Base-by-base conservation (phyloP, 768 basidiomycete genomes). In the Filobasidium floriforme region DNA sequence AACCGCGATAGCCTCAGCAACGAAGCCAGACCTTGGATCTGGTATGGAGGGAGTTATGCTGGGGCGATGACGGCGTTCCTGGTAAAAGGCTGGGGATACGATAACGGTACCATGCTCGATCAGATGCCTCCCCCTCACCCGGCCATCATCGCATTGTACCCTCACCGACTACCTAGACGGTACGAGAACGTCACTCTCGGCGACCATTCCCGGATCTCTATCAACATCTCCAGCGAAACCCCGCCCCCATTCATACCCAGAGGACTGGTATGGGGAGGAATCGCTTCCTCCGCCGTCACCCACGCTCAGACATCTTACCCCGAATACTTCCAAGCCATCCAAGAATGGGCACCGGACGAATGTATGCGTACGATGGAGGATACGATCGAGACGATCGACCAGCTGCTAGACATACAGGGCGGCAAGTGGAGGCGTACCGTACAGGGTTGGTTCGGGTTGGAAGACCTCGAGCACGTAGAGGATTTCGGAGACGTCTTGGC, bases 41-140 rank as follows among this genome's bases (percentile, higher is more conserved):
- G 94, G 76, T 94, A 94, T 72, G 94, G 94, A 15, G 92, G 90
- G 9, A 92, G 89, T 0, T 94, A 94, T 71, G 92, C 92, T 11
- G 93, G 93, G 67, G 93, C 92, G 9, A 86, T 92, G 14, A 87
- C 92, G 0, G 93, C 93, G 0, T 90, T 94, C 73, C 91, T 94
- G 88, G 85, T 84, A 63, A 66, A 59, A 18, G 57, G 57, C 7
- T 66, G 57, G 57, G 37, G 37, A 11, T 26, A 67, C 37, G 29
- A 59, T 2, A n/a, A 64, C 41, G 41, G 22, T 41, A 43, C 54
- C n/a, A 37, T 24, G 22, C 19, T 24, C 24, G 55, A 43, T 6
- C 40, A 29, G 18, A 18, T n/a, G 19, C 63, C 63, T 26, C 63
- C 63, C 6, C 28, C 63, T n/a, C 54, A 64, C 29, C 63, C 63